Evolutionary conservation across 345 rosid species (phyloP), one percentile per base, ranked within the genome.

Genomic region (Jatropha curcas): DNA sequence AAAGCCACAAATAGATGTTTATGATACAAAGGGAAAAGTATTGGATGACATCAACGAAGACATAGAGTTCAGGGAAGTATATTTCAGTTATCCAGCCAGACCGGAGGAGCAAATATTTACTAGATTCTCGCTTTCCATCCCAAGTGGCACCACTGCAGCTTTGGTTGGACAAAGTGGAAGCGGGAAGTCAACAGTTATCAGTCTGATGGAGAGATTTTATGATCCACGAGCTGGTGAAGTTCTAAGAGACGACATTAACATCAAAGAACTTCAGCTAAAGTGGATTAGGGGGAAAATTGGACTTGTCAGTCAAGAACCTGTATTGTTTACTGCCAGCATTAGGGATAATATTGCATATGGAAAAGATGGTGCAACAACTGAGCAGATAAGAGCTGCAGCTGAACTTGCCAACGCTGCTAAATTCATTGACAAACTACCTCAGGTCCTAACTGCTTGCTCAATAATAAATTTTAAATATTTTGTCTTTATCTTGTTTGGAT

Each of bases 151-250:
- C 27, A 90, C 92, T 22, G 84, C 88, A 19, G 97, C 97, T 19
- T 70, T 92, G 72, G 97, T 92, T 53, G 97, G 97, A 48, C 92
- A 92, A 68, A 92, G 96, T 33, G 97, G 97, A 67, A 92, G 97
- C 60, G 96, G 96, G 31, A 92, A 90, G 78, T 92, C 97, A n/a
- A 92, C 97, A 0, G 93, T 85, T 1, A 85, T 90, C 37, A 90
- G 91, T 80, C 74, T 92, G 56, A 85, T 92, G 5, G 93, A 92
- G 82, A 86, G 97, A 75, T 92, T 90, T 65, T 92, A 90, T 52
- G 97, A 92, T 77, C 97, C 93, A 0, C 87, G 74, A n/a, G 66
- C 89, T 0, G 96, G 96, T 0, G 80, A 84, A 79, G 87, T 92
- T 39, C 84, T 88, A 1, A 83, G 90, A 5, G 97, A 92, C 63